Conservation (phyloP, 2,329 filamentous ascomycete genomes). For the Fusarium denticulatum region DNA sequence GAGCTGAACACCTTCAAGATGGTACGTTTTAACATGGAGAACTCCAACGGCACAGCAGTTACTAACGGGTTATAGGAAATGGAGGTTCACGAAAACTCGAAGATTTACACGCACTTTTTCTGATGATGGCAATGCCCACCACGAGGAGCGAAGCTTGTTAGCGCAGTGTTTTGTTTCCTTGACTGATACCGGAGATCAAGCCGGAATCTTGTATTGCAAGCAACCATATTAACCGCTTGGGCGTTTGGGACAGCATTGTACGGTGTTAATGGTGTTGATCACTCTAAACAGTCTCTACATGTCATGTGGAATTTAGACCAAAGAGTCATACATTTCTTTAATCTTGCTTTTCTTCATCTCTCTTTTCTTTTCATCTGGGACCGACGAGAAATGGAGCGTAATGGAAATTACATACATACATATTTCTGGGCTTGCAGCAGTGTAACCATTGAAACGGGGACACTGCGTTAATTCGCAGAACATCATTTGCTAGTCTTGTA, state of each 20-base stretch:
- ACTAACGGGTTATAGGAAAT: slow-evolving; percentile 79
- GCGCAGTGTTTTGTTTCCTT: slow-evolving; percentile 42
- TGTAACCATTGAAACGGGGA: slow-evolving; percentile 16
- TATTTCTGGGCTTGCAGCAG: slow-evolving; percentile 32
- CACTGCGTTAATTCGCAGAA: slow-evolving; percentile 37
- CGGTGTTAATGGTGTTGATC: slow-evolving; percentile 64
- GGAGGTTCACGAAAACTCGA: slow-evolving; percentile 99
- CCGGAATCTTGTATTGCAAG: slow-evolving; percentile 61
- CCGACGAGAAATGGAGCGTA: slow-evolving; percentile 21
- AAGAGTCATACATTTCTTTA: slow-evolving; percentile 52
- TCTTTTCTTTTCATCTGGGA: slow-evolving; percentile 42
- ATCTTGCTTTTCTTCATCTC: slow-evolving; percentile 40
- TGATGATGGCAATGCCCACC: slow-evolving; percentile 64
- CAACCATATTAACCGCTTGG: slow-evolving; percentile 59
- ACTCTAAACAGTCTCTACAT: slow-evolving; percentile 51
- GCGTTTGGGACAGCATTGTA: slow-evolving; percentile 69
- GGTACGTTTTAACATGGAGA: slow-evolving; percentile 50
- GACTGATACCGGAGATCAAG: slow-evolving; percentile 36
- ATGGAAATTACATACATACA: slow-evolving; percentile 24
- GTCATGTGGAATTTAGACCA: slow-evolving; percentile 50
- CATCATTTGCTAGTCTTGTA: slow-evolving; percentile 20
- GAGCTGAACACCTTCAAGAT: slow-evolving; percentile 99
- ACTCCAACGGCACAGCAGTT: background rate
- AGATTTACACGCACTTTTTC: slow-evolving; percentile 99
- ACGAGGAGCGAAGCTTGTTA: slow-evolving; percentile 39